These are phyloP conservation scores for Rhamnella rubrinervis DNA, from an alignment of 331 rosid species.

Conservation along the genomic window DNA sequence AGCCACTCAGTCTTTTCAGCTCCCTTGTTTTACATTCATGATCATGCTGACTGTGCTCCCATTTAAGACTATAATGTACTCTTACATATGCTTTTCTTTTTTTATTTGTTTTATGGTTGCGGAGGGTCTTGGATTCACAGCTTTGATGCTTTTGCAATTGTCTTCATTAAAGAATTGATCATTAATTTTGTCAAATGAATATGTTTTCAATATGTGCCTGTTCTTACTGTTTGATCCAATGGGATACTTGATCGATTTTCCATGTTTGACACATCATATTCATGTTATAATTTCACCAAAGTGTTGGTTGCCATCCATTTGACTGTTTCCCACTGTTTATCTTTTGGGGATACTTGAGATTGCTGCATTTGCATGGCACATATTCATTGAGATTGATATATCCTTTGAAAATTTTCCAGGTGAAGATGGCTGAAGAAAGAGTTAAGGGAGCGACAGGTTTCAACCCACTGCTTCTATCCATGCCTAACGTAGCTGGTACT, in stretches of 20 bases:
- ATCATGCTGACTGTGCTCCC: background rate
- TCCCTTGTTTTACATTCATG: background rate
- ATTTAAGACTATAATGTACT: too few relatives aligned
- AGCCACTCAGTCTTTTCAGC: background rate
- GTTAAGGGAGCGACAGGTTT: constrained; percentile 53
- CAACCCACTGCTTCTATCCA: constrained; percentile 44
- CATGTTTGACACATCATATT: too few relatives aligned
- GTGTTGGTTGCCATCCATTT: background rate
- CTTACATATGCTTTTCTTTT: background rate
- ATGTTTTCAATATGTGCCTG: too few relatives aligned
- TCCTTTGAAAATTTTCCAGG: constrained; percentile 25
- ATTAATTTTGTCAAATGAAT: background rate
- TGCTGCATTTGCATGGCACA: too few relatives aligned
- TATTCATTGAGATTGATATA: background rate
- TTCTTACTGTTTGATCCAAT: too few relatives aligned
- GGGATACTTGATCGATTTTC: too few relatives aligned
- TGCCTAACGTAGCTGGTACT: constrained; percentile 33
- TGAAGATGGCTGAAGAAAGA: constrained; percentile 61
- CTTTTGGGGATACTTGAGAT: too few relatives aligned
- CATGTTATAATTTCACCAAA: background rate
- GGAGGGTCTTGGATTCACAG: background rate
- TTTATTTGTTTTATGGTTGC: background rate
- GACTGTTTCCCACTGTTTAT: background rate
- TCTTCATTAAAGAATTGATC: background rate
- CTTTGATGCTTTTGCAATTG: too few relatives aligned